Percentiles rank a stretch among this genome's conserved stretches.
These are phyloP conservation scores for apple (Malus domestica) DNA, from an alignment of 306 rosid genomes.

Conservation along the genomic window DNA sequence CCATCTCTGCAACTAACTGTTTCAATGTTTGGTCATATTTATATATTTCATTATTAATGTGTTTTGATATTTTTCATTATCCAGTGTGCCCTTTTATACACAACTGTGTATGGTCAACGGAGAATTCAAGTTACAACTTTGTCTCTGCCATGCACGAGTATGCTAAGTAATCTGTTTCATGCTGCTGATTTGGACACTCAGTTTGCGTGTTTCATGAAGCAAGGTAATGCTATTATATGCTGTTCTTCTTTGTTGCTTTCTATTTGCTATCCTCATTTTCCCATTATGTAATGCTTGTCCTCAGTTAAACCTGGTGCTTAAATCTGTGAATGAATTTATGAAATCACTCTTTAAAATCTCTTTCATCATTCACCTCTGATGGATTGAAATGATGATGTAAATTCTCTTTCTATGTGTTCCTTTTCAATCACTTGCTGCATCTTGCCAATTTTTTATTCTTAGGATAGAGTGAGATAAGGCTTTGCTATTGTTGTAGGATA, in stretches of 20 bases:
- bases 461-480: too few species aligned
- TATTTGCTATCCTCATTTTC: not conserved
- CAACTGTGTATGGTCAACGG: conserved; percentile 90
- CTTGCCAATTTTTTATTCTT: not conserved
- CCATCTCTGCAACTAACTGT: not conserved
- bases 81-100: conserved; percentile 96
- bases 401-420: not conserved
- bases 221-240: conserved; percentile 51
- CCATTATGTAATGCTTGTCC: not conserved
- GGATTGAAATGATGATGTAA: not conserved
- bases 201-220: conserved; percentile 91
- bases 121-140: conserved; percentile 83
- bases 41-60: not conserved
- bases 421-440: conserved; percentile 8
- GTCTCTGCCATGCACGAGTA: conserved; percentile 90
- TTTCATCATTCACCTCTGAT: not conserved
- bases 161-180: conserved; percentile 91
- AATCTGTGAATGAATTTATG: not conserved
- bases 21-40: not conserved
- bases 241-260: not conserved
- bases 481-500: not conserved
- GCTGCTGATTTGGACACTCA: conserved; percentile 98
- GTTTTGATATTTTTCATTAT: not conserved
- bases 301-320: not conserved
- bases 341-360: not conserved